These are phyloP conservation scores for Geotrichum australiense DNA, from an alignment of 1,139 yeast genomes.

Conservation along the genomic window DNA sequence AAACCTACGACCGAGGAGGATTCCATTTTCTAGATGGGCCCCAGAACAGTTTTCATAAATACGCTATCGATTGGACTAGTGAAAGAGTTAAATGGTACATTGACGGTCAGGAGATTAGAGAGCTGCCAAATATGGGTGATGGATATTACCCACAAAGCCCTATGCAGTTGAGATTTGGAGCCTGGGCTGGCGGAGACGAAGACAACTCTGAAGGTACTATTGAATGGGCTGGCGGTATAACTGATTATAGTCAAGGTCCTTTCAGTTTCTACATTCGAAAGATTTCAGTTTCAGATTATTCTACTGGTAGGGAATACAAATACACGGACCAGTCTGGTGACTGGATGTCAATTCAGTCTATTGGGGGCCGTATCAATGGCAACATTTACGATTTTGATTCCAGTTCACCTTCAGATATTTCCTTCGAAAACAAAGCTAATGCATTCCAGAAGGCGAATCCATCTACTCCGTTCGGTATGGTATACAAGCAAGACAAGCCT, in stretches of 20 bases:
- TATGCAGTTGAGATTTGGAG: conserved; percentile 61
- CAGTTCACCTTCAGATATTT: too few relatives aligned
- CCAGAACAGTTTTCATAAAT: conserved; percentile 59
- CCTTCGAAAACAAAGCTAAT: background rate
- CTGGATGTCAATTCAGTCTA: conserved; percentile 62
- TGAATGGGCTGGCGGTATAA: conserved; percentile 80
- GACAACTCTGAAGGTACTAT: conserved; percentile 58
- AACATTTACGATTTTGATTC: conserved; percentile 1
- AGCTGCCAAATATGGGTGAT: conserved; percentile 43
- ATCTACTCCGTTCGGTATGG: too few relatives aligned
- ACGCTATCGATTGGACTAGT: conserved; percentile 76
- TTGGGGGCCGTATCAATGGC: conserved; percentile 49
- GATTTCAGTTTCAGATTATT: conserved; percentile 66
- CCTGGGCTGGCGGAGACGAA: conserved; percentile 82
- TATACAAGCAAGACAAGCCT: background rate
- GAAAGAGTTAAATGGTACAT: conserved; percentile 55
- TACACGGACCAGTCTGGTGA: conserved; percentile 60
- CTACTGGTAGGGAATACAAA: conserved; percentile 63
- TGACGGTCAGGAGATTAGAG: conserved; percentile 57
- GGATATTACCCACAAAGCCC: conserved; percentile 67
- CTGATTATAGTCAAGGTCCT: conserved; percentile 63
- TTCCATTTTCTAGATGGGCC: conserved; percentile 57
- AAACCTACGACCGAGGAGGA: conserved; percentile 74
- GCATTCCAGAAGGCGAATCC: background rate
- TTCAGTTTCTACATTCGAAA: conserved; percentile 60